Evolutionary conservation across 2,329 filamentous ascomycete species (phyloP).

Genomic region (Talaromyces sp.): DNA sequence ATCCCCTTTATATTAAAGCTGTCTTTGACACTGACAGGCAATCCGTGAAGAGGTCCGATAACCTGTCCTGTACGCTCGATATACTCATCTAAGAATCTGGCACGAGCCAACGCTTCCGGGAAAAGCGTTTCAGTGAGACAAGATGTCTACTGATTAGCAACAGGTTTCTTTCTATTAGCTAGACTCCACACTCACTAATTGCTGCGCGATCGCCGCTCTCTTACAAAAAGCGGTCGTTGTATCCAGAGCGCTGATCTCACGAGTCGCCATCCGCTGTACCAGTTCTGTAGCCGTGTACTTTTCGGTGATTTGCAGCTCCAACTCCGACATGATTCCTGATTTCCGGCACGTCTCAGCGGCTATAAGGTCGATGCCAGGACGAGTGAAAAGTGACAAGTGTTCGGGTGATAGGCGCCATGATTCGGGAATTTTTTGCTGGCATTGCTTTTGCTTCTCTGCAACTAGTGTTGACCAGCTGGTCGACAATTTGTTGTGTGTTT

Average conservation of each 20-base stretch:
- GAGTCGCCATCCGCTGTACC: background rate
- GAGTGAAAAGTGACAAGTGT: background rate
- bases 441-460: background rate
- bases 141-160: slow-evolving; percentile 30
- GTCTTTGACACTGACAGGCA: slow-evolving; percentile 42
- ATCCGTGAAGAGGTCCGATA: slow-evolving; percentile 40
- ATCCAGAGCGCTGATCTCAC: slow-evolving; percentile 34
- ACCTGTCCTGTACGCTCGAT: slow-evolving; percentile 29
- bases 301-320: slow-evolving; percentile 9
- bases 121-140: slow-evolving; percentile 44
- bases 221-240: slow-evolving; percentile 50
- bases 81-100: slow-evolving; percentile 38
- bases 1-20: slow-evolving; percentile 41
- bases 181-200: slow-evolving; percentile 12
- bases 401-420: background rate
- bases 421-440: background rate
- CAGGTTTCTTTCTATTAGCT: background rate
- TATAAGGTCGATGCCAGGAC: background rate
- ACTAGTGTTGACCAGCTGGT: background rate
- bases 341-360: background rate
- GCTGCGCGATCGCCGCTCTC: slow-evolving; percentile 33
- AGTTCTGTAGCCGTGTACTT: slow-evolving; percentile 1
- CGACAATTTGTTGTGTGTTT: background rate
- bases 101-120: slow-evolving; percentile 34
- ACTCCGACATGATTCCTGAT: background rate